Evolutionary conservation across 2,329 filamentous ascomycete species (phyloP).

Genomic region (Albifimbria verrucaria): DNA sequence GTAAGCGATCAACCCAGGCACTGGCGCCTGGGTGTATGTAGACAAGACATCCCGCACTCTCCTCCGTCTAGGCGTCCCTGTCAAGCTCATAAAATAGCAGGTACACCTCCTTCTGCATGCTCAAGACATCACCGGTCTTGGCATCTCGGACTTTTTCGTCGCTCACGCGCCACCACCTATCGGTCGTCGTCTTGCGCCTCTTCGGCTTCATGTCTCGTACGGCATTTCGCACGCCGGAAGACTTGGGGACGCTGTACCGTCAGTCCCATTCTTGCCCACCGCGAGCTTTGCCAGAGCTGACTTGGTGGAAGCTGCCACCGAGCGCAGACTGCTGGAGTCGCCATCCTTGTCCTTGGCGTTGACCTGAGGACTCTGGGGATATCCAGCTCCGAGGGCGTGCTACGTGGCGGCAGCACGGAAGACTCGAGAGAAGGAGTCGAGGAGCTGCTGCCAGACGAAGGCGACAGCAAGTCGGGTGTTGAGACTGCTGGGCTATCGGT

Average conservation of each 20-base stretch:
- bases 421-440: constrained; percentile 37
- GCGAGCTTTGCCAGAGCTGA: constrained; percentile 50
- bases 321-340: constrained; percentile 52
- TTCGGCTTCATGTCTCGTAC: constrained; percentile 35
- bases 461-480: constrained; percentile 44
- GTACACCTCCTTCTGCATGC: constrained; percentile 95
- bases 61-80: constrained; percentile 27
- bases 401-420: constrained; percentile 23
- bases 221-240: constrained; percentile 16
- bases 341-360: constrained; percentile 37
- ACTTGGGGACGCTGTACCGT: constrained; percentile 18
- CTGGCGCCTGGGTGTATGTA: no score
- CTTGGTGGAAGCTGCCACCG: constrained; percentile 53
- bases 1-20: not conserved
- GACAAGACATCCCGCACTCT: not conserved
- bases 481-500: constrained; percentile 42
- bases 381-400: constrained; percentile 24
- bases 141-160: constrained; percentile 96
- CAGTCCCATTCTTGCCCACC: constrained; percentile 28
- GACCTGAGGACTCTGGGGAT: constrained; percentile 19
- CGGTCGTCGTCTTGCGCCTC: constrained; percentile 55
- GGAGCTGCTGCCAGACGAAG: constrained; percentile 28
- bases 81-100: constrained; percentile 93
- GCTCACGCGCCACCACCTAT: constrained; percentile 95
- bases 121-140: constrained; percentile 84